Base-by-base conservation (phyloP, 768 basidiomycete species). In the Pleurotus citrinopileatus region DNA sequence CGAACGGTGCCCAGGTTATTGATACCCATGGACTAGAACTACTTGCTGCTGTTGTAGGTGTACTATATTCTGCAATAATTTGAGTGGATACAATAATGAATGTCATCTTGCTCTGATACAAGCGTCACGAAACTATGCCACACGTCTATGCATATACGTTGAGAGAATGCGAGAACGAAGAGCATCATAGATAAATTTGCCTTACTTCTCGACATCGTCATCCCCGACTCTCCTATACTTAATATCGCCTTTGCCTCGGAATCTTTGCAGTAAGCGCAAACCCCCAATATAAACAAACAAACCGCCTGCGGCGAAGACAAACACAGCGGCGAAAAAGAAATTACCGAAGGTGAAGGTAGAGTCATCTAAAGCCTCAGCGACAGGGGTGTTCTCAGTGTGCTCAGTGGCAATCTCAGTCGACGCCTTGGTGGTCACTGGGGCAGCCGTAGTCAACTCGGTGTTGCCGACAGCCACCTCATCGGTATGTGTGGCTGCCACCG, bases 201-300 rank as follows among this genome's bases (percentile, higher is more conserved):
- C 67, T 75, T 71, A 81, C 70, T 80, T 77, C 68, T 79, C 77
- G 54, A 72, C 43, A 48, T 84, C 84, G 2, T 78, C 78, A n/a
- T 74, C 66, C 9, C 64, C 68, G 9, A 84, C 73, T 42, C 71
- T 74, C 40, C 71, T 74, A 63, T 82, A 84, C 22, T 68, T 69
- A 6, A 65, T 65, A 28, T 69, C 62, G 36, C 63, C 59, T 25
- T 62, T 57, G 46, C 66, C 66, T 32, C 83, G 44, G 50, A 76
- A 50, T 25, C 75, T 71, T 38, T 70, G 69, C 28, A 77, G 61
- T 60, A 70, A 78, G 32, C 76, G 76, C 56, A 77, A 37, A 17
- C 81, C 82, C 23, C 84, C 83, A 9, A 81, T 69, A 74, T 76
- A 82, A 42, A 75, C 57, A 57, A 84, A 78, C 13, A 76, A 62